These are phyloP conservation scores for Neurospora sp. DNA, from an alignment of 495 filamentous ascomycete species.

Conservation along the genomic window DNA sequence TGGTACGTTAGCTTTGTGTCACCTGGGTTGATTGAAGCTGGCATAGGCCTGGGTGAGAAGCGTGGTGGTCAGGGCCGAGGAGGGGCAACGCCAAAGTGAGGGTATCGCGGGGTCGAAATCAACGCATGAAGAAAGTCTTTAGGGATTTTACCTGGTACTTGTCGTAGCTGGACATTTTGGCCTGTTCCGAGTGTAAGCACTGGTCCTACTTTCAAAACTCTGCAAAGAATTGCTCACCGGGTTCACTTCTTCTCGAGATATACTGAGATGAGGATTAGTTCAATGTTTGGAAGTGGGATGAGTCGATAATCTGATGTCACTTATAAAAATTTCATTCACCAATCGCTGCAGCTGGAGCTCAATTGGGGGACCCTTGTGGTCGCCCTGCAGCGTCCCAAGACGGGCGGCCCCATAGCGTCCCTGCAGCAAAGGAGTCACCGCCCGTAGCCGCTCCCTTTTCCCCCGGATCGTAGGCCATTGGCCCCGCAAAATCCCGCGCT, in stretches of 20 bases:
- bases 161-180: slow-evolving; percentile 54
- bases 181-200: neutral
- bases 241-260: neutral
- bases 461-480: neutral
- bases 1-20: slow-evolving; percentile 14
- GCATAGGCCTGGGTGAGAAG: neutral
- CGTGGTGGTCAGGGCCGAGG: neutral
- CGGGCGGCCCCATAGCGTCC: neutral
- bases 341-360: neutral
- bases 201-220: neutral
- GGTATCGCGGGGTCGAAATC: neutral
- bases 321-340: neutral
- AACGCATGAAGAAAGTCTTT: neutral
- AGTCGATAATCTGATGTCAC: neutral
- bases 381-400: neutral
- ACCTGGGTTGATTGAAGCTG: neutral
- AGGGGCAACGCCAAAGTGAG: neutral
- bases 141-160: slow-evolving; percentile 33
- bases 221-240: neutral
- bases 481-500: neutral
- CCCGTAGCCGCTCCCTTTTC: neutral
- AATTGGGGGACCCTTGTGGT: neutral
- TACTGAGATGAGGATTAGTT: neutral
- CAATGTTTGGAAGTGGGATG: neutral
- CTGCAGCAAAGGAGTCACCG: neutral